Conservation (phyloP, 163 green algal genomes). For the Volvox carteri region DNA sequence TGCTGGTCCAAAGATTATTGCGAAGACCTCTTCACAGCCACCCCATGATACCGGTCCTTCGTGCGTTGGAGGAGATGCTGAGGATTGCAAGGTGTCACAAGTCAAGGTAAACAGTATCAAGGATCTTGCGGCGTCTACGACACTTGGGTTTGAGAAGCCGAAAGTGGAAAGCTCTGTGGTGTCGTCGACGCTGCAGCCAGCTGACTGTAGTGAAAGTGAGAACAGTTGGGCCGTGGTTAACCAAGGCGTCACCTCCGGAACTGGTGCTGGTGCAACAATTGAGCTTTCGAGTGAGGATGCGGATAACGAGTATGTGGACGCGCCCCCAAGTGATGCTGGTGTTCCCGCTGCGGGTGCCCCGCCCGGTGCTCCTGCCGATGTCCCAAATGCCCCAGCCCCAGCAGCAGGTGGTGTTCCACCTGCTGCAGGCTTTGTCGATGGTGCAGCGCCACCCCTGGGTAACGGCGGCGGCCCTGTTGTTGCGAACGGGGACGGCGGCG, state of each 20-base stretch:
- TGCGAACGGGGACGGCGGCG: constrained; percentile 2
- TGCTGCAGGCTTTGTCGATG: neutral
- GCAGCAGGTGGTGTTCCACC: neutral
- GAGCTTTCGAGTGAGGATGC: neutral
- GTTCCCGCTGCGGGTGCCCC: neutral
- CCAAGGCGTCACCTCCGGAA: too few species aligned
- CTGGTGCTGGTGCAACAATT: neutral
- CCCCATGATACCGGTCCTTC: neutral
- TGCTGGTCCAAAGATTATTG: neutral
- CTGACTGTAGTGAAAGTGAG: too few species aligned
- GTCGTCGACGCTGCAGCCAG: too few species aligned
- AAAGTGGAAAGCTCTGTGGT: too few species aligned
- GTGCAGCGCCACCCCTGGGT: too few species aligned
- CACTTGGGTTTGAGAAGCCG: too few species aligned
- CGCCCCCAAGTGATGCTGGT: neutral
- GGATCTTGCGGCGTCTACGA: too few species aligned
- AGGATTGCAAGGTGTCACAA: neutral
- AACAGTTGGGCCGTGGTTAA: too few species aligned
- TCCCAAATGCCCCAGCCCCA: neutral
- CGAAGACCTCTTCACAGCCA: neutral
- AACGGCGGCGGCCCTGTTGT: neutral
- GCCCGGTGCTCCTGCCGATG: neutral
- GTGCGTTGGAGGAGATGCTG: neutral
- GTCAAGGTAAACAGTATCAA: too few species aligned
- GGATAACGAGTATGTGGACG: neutral